Conservation (phyloP, 345 rosid species). For the Salix exigua region DNA sequence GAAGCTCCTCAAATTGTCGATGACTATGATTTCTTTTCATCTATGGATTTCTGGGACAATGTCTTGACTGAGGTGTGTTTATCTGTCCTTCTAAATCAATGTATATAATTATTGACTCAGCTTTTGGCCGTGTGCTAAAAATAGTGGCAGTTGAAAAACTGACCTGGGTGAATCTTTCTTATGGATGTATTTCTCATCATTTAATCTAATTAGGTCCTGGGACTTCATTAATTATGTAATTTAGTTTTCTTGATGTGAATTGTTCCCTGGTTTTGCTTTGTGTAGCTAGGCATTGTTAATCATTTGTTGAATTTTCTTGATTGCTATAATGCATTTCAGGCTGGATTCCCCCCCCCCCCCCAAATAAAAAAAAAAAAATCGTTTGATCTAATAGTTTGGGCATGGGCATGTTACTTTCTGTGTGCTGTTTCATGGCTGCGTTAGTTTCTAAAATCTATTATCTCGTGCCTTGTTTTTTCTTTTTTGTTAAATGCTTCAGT, state of each 20-base stretch:
- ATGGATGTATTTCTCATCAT: not conserved
- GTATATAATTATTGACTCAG: not conserved
- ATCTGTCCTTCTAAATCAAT: not conserved
- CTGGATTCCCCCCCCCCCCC: too few species aligned
- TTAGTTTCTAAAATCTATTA: not conserved
- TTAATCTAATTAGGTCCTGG: not conserved
- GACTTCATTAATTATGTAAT: not conserved
- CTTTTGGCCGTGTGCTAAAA: not conserved
- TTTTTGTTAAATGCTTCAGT: not conserved
- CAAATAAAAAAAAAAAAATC: not conserved
- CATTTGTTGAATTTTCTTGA: not conserved
- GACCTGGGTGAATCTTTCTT: not conserved
- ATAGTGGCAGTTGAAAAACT: not conserved
- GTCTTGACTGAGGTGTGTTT: conserved; percentile 21
- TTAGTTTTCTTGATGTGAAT: not conserved
- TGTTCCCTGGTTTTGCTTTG: not conserved
- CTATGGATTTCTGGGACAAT: conserved; percentile 33
- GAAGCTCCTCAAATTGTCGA: conserved; percentile 15
- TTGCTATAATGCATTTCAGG: not conserved
- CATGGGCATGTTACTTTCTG: not conserved
- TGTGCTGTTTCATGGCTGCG: not conserved
- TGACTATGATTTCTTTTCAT: conserved; percentile 10
- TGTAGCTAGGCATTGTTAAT: not conserved
- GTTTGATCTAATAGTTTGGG: not conserved
- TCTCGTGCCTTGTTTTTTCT: not conserved